These are phyloP conservation scores for Hypomyces perniciosus DNA, from an alignment of 2,329 filamentous ascomycete genomes.

Conservation along the genomic window DNA sequence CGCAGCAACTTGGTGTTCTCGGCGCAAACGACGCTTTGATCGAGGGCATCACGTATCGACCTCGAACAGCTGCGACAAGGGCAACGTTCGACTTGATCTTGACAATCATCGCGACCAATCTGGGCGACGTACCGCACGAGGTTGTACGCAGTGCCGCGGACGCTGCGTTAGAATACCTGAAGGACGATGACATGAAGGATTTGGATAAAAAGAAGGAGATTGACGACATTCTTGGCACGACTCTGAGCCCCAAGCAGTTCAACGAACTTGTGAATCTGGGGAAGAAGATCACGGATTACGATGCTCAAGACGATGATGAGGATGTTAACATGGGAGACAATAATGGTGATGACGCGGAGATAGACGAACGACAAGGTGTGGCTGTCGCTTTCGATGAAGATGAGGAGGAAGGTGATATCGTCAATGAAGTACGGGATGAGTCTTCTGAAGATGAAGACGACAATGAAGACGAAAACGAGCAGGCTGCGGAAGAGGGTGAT, in stretches of 20 bases:
- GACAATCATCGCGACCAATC: constrained; percentile 77
- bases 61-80: constrained; percentile 82
- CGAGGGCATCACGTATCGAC: constrained; percentile 87
- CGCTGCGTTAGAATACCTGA: constrained; percentile 81
- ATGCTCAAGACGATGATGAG: constrained; percentile 92
- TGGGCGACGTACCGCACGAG: constrained; percentile 90
- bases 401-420: constrained; percentile 70
- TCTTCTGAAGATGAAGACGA: constrained; percentile 75
- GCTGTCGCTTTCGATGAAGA: constrained; percentile 95
- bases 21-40: constrained; percentile 81
- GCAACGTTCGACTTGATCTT: constrained; percentile 93
- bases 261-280: constrained; percentile 94
- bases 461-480: constrained; percentile 55
- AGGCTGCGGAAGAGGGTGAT: constrained; percentile 46
- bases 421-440: constrained; percentile 84
- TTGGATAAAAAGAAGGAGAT: constrained; percentile 98
- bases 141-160: constrained; percentile 92
- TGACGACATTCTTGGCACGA: constrained; percentile 83
- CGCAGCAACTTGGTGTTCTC: constrained; percentile 66
- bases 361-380: constrained; percentile 92
- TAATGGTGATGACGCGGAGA: constrained; percentile 62
- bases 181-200: constrained; percentile 93
- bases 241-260: constrained; percentile 82
- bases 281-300: constrained; percentile 98
- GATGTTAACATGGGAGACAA: constrained; percentile 67